Conservation (phyloP, 1,284 basidiomycete genomes). For the Pseudozyma sp. region DNA sequence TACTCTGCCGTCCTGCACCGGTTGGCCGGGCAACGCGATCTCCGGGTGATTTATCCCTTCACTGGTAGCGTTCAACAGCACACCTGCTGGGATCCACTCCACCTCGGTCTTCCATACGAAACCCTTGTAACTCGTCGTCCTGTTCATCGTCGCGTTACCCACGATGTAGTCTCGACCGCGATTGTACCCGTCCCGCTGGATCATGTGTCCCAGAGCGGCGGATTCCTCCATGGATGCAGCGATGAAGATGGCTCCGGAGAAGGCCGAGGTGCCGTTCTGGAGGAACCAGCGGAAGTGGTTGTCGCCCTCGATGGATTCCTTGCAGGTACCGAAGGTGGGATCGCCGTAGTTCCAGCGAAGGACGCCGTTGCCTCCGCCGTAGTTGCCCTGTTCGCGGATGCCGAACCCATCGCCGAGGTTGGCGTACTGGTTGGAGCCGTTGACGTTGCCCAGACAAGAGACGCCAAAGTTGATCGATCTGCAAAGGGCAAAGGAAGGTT, state of each 20-base stretch:
- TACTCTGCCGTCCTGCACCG: conserved; percentile 85
- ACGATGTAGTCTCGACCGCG: conserved; percentile 77
- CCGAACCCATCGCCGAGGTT: conserved; percentile 60
- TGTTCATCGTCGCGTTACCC: conserved; percentile 61
- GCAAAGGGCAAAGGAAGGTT: background rate
- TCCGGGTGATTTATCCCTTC: conserved; percentile 77
- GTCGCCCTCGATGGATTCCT: conserved; percentile 86
- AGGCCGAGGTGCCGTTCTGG: conserved; percentile 76
- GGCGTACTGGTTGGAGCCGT: conserved; percentile 57
- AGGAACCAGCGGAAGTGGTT: conserved; percentile 91
- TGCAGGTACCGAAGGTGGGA: conserved; percentile 56
- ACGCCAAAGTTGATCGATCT: conserved; percentile 66
- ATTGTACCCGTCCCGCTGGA: conserved; percentile 60
- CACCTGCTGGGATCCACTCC: conserved; percentile 59
- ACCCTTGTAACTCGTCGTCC: conserved; percentile 43
- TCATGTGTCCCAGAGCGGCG: conserved; percentile 49
- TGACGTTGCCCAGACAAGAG: conserved; percentile 65
- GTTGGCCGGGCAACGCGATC: conserved; percentile 75
- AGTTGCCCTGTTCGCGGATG: conserved; percentile 53
- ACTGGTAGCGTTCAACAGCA: conserved; percentile 64
- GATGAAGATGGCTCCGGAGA: conserved; percentile 85
- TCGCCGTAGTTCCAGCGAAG: conserved; percentile 61
- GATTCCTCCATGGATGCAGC: conserved; percentile 71
- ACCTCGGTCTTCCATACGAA: conserved; percentile 57
- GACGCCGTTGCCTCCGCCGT: conserved; percentile 57